Percentiles rank a stretch among this genome's conserved stretches.
These are phyloP conservation scores for Ustilago lituana DNA, from an alignment of 1,284 basidiomycete genomes.

Conservation along the genomic window DNA sequence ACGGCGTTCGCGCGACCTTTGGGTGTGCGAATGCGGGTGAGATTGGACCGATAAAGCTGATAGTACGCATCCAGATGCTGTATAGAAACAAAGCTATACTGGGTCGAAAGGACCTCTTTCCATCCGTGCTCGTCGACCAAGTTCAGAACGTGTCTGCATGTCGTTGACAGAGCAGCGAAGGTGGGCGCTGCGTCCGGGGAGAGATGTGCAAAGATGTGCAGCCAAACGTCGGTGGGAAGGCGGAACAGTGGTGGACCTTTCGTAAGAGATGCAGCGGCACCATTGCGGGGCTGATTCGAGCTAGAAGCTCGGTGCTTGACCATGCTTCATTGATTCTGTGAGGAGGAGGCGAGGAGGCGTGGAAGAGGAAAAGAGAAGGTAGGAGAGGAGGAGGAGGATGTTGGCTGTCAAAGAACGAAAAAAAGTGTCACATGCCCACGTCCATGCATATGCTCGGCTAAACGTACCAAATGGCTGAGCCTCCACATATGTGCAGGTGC, in stretches of 20 bases:
- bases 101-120: background rate
- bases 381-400: background rate
- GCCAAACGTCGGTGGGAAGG: slow-evolving; percentile 35
- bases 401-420: background rate
- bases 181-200: background rate
- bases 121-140: slow-evolving; percentile 35
- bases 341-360: too few species aligned
- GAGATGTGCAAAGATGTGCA: slow-evolving; percentile 28
- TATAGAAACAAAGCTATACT: background rate
- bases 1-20: too few species aligned
- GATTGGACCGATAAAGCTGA: too few species aligned
- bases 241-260: slow-evolving; percentile 8
- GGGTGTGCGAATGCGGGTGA: too few species aligned
- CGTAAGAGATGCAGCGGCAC: background rate
- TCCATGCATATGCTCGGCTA: too few species aligned
- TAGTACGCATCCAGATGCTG: background rate
- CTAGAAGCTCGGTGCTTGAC: too few species aligned
- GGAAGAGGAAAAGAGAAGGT: background rate
- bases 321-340: too few species aligned
- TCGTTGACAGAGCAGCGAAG: slow-evolving; percentile 10
- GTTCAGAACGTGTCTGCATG: slow-evolving; percentile 1
- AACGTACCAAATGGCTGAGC: slow-evolving; percentile 13
- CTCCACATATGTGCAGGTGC: too few species aligned
- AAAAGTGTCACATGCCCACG: slow-evolving; percentile 2
- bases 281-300: background rate